phyloP scores from a whole-genome alignment of 305 asterid species.

The Coffea humblotiana region DNA sequence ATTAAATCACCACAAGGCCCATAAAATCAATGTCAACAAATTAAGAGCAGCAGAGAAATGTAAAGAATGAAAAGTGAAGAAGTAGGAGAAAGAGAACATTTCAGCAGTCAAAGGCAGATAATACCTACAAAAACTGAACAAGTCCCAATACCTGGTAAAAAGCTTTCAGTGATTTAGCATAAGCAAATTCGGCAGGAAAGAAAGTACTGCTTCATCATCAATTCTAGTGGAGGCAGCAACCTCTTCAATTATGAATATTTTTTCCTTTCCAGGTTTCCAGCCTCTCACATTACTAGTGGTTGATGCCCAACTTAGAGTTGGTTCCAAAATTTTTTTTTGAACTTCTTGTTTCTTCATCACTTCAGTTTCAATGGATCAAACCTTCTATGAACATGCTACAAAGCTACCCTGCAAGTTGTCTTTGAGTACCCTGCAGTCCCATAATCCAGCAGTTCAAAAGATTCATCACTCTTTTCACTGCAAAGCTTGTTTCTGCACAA shows the following conservation, averaged over 20 bases:
- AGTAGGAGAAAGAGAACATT: not conserved
- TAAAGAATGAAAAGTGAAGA: not conserved
- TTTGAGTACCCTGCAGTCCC: constrained; percentile 29
- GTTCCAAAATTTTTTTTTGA: not conserved
- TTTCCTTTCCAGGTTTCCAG: not conserved
- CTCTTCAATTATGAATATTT: not conserved
- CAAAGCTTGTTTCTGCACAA: constrained; percentile 44
- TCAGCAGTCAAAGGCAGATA: not conserved
- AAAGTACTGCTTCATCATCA: not conserved
- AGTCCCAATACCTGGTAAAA: not conserved
- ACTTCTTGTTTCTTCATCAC: not conserved
- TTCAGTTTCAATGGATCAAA: not conserved
- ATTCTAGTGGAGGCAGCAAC: not conserved
- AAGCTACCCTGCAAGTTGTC: constrained; percentile 38
- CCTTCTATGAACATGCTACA: not conserved
- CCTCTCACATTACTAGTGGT: constrained; percentile 1
- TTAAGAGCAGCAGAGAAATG: not conserved
- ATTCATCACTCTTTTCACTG: constrained; percentile 30
- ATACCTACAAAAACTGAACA: not conserved
- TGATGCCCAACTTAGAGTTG: not conserved
- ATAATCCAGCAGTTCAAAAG: constrained; percentile 35
- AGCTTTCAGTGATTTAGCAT: not conserved
- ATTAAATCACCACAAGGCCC: not conserved
- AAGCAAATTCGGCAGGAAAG: not conserved
- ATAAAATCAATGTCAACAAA: not conserved